Conservation (phyloP, 352 stramenopile genomes). For the Phytopythium kandeliae region DNA sequence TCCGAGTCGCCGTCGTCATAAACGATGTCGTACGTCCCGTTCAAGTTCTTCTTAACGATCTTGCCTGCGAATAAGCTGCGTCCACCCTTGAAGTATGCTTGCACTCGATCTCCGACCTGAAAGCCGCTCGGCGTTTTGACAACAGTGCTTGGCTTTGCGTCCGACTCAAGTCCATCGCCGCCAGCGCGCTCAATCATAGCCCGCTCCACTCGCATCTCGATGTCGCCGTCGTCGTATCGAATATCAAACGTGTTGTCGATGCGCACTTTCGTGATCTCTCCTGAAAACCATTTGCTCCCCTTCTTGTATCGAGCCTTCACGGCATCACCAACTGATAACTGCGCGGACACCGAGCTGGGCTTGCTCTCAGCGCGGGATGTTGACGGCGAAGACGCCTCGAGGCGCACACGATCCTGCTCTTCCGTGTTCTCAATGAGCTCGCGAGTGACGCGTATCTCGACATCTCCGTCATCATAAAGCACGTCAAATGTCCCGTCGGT, state of each 20-base stretch:
- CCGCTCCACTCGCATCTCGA: slow-evolving; percentile 22
- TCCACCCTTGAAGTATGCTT: slow-evolving; percentile 33
- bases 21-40: slow-evolving; percentile 43
- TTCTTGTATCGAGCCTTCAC: slow-evolving; percentile 38
- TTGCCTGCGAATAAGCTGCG: slow-evolving; percentile 45
- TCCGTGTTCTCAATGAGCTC: slow-evolving; percentile 18
- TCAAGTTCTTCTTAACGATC: slow-evolving; percentile 50
- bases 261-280: slow-evolving; percentile 26
- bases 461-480: slow-evolving; percentile 59
- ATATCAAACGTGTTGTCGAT: slow-evolving; percentile 54
- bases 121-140: slow-evolving; percentile 6
- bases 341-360: neutral
- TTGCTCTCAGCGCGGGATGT: slow-evolving; percentile 3
- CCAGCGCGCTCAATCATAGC: slow-evolving; percentile 26
- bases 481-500: slow-evolving; percentile 60
- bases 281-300: slow-evolving; percentile 28
- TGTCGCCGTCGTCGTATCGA: slow-evolving; percentile 53
- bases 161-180: neutral
- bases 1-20: slow-evolving; percentile 51
- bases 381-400: slow-evolving; percentile 7
- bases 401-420: slow-evolving; percentile 3
- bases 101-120: slow-evolving; percentile 18
- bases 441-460: slow-evolving; percentile 30
- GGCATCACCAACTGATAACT: slow-evolving; percentile 10
- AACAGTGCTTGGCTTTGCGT: neutral